Percentiles rank a stretch among this genome's conserved stretches.
Conservation (phyloP, 352 stramenopile genomes). For the Pythium biforme region DNA sequence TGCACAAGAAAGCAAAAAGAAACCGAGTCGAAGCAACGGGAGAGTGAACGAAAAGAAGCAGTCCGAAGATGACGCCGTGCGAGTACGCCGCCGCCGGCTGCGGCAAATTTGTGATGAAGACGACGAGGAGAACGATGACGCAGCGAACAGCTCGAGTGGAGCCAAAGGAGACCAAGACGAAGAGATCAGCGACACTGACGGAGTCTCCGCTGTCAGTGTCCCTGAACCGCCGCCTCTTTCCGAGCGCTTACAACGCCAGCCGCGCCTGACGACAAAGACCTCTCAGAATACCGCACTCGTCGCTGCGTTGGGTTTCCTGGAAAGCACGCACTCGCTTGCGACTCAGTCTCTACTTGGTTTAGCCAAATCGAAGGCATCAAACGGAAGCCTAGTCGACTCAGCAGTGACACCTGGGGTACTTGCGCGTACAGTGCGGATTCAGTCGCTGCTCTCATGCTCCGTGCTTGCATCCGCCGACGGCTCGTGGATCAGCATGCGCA, state of each 20-base stretch:
- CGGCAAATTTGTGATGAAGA: conserved; percentile 32
- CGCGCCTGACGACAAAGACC: conserved; percentile 10
- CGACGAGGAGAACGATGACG: conserved; percentile 4
- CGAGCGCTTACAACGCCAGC: not conserved
- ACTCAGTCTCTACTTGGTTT: not conserved
- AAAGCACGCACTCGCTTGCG: conserved; percentile 5
- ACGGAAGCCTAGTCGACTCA: not conserved
- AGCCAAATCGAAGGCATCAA: not conserved
- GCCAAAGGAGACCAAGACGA: not conserved
- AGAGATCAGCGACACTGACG: not conserved
- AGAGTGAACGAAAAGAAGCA: not conserved
- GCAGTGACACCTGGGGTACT: not conserved
- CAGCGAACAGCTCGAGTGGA: too few relatives aligned
- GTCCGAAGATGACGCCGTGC: not conserved
- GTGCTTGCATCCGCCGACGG: conserved; percentile 21
- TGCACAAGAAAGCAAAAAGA: not conserved
- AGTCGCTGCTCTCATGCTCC: conserved; percentile 17
- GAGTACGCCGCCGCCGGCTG: conserved; percentile 31
- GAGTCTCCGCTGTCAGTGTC: not conserved
- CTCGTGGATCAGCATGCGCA: conserved; percentile 20
- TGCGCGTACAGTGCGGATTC: not conserved
- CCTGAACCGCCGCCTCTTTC: too few relatives aligned
- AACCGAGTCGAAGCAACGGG: not conserved
- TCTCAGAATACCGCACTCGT: conserved; percentile 16
- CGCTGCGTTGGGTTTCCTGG: not conserved